Base-by-base conservation (phyloP, 495 filamentous ascomycete species). In the Glonium stellatum region DNA sequence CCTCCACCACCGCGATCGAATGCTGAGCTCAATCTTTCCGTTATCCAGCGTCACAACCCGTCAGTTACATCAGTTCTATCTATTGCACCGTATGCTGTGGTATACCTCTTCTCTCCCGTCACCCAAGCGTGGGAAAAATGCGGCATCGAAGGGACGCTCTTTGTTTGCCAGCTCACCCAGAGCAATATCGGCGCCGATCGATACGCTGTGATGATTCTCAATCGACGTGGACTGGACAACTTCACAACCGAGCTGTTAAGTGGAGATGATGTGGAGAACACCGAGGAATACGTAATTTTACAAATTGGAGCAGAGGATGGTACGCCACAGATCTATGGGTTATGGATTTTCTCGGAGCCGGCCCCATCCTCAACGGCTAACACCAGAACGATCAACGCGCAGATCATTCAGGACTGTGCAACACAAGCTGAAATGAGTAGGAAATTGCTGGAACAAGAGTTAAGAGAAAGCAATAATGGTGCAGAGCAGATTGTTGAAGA, bases 21-120 rank as follows among this genome's bases (percentile, higher is more conserved):
- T 73, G 82, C 84, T 34, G 86, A 92, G 62, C 82, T 96, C 55
- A 96, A 95, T 75, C 78, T 93, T 68, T 74, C 79, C 55, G 90
- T 95, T 36, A 76, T 95, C 18, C 83, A 79, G 27, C 86, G 88
- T 49, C 87, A 95, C 71, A 79, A 86, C 52, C 86, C 89, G 31
- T 69, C 74, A 59, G 80, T 92, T 60, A 76, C 72, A 46, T 75
- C 76, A 44, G 86, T 96, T 65, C 73, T 88, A 51, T 84, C 83
- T 53, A 85, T 91, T 60, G 88, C 89, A 19, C 84, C 86, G 25
- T 90, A 88, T 69, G 84, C 84, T 47, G 86, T 89, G 9, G 79
- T 95, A 55, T 96, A 95, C 76, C 76, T 77, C 65, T 92, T 92
- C 74, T 78, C 75, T 41, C 78, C 81, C 21, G 72, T 76, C 3